Percentiles rank a stretch among this genome's conserved stretches.
Evolutionary conservation across 139 green algal species (phyloP).

Genomic region (Tetratostichococcus sp.): DNA sequence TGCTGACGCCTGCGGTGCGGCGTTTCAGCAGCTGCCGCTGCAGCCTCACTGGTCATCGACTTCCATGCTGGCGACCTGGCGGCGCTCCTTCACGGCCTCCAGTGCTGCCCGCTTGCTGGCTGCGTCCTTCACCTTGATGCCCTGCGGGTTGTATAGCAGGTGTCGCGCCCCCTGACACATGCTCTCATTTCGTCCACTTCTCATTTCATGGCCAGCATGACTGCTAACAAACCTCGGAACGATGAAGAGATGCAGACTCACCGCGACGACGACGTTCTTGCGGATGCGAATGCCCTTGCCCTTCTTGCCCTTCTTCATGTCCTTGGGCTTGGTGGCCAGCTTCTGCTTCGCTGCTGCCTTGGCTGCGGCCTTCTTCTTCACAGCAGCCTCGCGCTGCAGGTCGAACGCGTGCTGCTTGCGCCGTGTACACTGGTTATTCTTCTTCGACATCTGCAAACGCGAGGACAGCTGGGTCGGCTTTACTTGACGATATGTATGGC

Average conservation of each 20-base stretch:
- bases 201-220: no score
- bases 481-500: no score
- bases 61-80: not conserved
- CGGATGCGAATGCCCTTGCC: not conserved
- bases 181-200: no score
- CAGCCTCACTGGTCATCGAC: not conserved
- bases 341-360: constrained; percentile 10
- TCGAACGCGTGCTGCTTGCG: not conserved
- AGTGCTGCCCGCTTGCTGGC: not conserved
- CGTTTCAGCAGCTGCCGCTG: not conserved
- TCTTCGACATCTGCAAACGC: not conserved
- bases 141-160: no score
- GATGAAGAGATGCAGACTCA: not conserved
- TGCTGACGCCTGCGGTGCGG: not conserved
- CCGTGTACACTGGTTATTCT: not conserved
- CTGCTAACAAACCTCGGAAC: no score
- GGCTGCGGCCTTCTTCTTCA: not conserved
- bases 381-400: not conserved
- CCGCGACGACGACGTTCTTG: not conserved
- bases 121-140: not conserved
- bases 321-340: not conserved
- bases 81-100: not conserved
- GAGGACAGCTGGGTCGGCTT: no score
- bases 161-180: no score
- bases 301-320: constrained; percentile 5